phyloP scores from a whole-genome alignment of 768 basidiomycete genomes.

The Gloeopeniophorella convolvens region DNA sequence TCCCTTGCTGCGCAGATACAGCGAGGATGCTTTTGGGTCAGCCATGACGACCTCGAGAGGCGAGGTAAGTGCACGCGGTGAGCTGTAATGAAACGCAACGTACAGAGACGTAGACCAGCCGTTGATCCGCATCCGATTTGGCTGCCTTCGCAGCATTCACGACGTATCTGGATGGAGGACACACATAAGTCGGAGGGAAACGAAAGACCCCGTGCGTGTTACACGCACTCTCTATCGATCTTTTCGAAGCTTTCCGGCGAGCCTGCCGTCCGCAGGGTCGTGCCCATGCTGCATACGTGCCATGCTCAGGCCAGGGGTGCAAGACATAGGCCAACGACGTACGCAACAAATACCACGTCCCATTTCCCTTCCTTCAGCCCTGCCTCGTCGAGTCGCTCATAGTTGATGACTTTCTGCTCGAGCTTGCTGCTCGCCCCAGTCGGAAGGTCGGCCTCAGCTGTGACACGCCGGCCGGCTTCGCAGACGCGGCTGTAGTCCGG shows the following conservation, averaged over 20 bases:
- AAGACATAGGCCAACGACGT: conserved; percentile 21
- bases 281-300: conserved; percentile 46
- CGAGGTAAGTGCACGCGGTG: neutral
- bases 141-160: conserved; percentile 65
- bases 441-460: conserved; percentile 35
- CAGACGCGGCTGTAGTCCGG: conserved; percentile 50
- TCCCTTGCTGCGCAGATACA: conserved; percentile 64
- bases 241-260: conserved; percentile 62
- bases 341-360: conserved; percentile 74
- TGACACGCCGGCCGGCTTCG: conserved; percentile 65
- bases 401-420: conserved; percentile 60
- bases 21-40: conserved; percentile 39
- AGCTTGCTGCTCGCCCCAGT: conserved; percentile 47
- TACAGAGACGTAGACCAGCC: conserved; percentile 67
- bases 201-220: neutral
- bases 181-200: neutral
- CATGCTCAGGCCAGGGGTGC: neutral
- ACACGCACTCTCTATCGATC: conserved; percentile 66
- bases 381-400: conserved; percentile 53
- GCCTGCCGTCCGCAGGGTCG: conserved; percentile 53
- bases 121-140: conserved; percentile 39
- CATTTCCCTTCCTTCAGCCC: conserved; percentile 50
- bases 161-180: conserved; percentile 48
- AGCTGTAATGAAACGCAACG: conserved; percentile 18
- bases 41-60: conserved; percentile 41